Percentiles rank a stretch among this genome's conserved stretches.
Conservation (phyloP, 257 asterid genomes). For the Solanum etuberosum region DNA sequence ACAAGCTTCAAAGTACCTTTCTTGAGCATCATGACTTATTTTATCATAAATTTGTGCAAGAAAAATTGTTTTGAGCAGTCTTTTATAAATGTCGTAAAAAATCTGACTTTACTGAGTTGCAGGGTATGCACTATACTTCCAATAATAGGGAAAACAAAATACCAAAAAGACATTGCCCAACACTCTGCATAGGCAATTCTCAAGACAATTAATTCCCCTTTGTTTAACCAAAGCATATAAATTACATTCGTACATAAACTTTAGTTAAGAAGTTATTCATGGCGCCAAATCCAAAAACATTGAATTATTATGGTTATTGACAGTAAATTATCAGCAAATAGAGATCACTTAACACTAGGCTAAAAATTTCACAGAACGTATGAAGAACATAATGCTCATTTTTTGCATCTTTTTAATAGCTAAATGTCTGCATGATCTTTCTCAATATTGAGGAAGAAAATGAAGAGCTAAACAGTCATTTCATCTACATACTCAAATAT, state of each 20-base stretch:
- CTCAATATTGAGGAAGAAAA: background rate
- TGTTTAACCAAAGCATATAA: background rate
- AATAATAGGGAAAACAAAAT: background rate
- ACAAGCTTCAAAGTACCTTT: background rate
- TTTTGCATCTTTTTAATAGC: background rate
- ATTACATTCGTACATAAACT: background rate
- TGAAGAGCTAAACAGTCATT: background rate
- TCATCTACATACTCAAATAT: background rate
- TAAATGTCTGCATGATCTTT: background rate
- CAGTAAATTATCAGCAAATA: background rate
- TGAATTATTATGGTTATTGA: background rate
- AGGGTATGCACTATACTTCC: background rate
- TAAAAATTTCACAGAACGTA: background rate
- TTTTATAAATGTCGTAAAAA: background rate
- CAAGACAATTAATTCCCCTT: background rate
- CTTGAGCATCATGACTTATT: background rate
- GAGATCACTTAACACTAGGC: background rate
- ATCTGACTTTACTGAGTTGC: background rate
- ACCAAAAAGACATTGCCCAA: background rate
- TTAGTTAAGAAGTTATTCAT: background rate
- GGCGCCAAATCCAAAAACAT: background rate
- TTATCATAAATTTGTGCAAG: background rate
- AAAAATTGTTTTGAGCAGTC: background rate
- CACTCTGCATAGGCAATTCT: background rate
- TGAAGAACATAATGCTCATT: background rate